Conservation (phyloP, 129 eudicot genomes). For the sunflower (Helianthus annuus) region DNA sequence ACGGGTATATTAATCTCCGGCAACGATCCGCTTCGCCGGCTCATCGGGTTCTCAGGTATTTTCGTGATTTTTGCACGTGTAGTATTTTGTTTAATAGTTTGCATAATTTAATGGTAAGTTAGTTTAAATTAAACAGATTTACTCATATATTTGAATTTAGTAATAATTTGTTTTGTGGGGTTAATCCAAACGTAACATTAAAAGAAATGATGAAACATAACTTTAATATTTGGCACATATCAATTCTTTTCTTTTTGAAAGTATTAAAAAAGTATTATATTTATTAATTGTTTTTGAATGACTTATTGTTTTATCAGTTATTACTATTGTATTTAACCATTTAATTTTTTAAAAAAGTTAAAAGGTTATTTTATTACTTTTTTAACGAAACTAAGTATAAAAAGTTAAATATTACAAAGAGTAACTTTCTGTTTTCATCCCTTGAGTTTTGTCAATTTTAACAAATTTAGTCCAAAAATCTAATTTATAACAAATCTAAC, state of each 20-base stretch:
- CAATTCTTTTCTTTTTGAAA: neutral
- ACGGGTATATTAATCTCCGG: conserved; percentile 57
- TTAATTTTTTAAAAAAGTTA: too few relatives aligned
- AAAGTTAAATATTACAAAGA: too few relatives aligned
- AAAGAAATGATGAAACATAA: neutral
- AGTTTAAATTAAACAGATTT: neutral
- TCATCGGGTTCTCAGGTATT: conserved; percentile 58
- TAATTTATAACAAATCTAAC: too few relatives aligned
- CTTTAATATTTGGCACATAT: neutral
- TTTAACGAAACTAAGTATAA: neutral
- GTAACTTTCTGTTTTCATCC: too few relatives aligned
- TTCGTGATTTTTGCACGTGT: neutral
- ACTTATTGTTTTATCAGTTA: neutral
- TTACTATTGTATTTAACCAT: too few relatives aligned
- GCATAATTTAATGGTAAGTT: neutral
- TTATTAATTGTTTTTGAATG: neutral
- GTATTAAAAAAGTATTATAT: neutral
- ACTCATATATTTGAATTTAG: neutral
- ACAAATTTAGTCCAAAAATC: too few relatives aligned
- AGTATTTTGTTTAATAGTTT: neutral
- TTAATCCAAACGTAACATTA: neutral
- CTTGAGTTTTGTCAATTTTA: too few relatives aligned
- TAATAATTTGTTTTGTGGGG: conserved; percentile 1
- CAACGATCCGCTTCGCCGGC: conserved; percentile 57
- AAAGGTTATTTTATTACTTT: too few relatives aligned